Evolutionary conservation across 768 basidiomycete species (phyloP).

Genomic region (Paxillus rubicundulus): DNA sequence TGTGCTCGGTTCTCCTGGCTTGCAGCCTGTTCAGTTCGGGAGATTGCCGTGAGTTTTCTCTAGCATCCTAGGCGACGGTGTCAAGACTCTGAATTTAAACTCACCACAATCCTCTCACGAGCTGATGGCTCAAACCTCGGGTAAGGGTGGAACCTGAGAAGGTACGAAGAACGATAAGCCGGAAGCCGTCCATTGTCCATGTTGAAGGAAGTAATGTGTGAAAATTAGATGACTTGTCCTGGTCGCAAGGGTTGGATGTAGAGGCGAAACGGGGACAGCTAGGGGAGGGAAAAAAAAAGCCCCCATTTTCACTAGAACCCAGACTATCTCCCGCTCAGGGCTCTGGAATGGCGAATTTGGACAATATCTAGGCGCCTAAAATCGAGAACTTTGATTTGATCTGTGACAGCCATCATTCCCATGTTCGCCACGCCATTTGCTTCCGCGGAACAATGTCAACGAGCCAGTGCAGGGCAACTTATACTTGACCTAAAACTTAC

Average conservation of each 20-base stretch:
- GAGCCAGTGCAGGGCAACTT: not conserved
- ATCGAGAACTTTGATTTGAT: not conserved
- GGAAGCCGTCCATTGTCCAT: constrained; percentile 22
- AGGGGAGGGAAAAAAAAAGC: constrained; percentile 1
- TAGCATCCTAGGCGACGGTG: constrained; percentile 4
- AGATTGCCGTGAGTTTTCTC: constrained; percentile 6
- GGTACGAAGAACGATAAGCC: constrained; percentile 28
- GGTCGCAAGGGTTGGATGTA: constrained; percentile 3
- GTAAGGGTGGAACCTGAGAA: constrained; percentile 30
- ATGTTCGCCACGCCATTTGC: not conserved
- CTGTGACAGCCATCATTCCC: not conserved
- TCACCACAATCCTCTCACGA: constrained; percentile 28
- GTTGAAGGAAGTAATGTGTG: not conserved
- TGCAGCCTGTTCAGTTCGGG: constrained; percentile 9
- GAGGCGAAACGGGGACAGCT: not conserved
- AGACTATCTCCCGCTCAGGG: constrained; percentile 3
- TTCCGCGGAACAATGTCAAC: not conserved
- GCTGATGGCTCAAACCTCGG: constrained; percentile 20
- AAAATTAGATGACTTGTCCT: not conserved
- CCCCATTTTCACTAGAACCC: not conserved
- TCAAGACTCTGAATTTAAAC: not conserved
- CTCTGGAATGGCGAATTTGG: not conserved
- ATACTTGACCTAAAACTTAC: not conserved
- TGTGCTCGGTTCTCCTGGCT: not conserved
- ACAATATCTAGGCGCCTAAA: constrained; percentile 2